Evolutionary conservation across 345 rosid genomes (phyloP).

Genomic region (Corchorus capsularis): DNA sequence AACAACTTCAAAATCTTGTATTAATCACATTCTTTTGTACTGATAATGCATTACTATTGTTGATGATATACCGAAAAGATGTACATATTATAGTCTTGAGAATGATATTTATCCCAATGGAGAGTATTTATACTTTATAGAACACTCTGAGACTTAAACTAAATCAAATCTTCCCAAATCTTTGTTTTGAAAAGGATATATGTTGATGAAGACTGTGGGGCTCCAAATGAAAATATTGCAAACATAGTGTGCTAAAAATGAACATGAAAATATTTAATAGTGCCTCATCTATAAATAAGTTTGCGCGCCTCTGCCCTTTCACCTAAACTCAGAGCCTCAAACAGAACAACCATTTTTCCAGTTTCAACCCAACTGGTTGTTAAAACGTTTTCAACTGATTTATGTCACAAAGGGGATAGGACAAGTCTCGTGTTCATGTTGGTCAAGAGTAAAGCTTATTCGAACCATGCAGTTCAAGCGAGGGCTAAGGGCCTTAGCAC

Average conservation of each 20-base stretch:
- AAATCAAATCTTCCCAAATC: no score
- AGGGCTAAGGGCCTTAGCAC: neutral
- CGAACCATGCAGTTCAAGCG: conserved; percentile 11
- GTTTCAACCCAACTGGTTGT: neutral
- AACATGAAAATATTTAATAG: no score
- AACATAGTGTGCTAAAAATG: no score
- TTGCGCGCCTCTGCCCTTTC: neutral
- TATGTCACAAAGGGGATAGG: neutral
- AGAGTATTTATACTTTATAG: neutral
- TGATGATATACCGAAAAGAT: no score
- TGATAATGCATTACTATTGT: neutral
- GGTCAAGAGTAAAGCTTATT: neutral
- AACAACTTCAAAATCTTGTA: neutral
- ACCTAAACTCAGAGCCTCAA: neutral
- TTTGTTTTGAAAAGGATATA: no score
- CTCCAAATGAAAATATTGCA: no score
- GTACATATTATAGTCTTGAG: neutral
- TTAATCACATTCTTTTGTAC: neutral
- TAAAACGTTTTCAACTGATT: neutral
- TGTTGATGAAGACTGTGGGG: no score
- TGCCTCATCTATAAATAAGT: neutral
- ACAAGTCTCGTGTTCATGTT: neutral
- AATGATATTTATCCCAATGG: neutral
- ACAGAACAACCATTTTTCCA: neutral
- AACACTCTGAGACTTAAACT: neutral